Evolutionary conservation across 495 filamentous ascomycete genomes (phyloP), one percentile per base, ranked within the genome.

Genomic region (Annulohypoxylon maeteangense): DNA sequence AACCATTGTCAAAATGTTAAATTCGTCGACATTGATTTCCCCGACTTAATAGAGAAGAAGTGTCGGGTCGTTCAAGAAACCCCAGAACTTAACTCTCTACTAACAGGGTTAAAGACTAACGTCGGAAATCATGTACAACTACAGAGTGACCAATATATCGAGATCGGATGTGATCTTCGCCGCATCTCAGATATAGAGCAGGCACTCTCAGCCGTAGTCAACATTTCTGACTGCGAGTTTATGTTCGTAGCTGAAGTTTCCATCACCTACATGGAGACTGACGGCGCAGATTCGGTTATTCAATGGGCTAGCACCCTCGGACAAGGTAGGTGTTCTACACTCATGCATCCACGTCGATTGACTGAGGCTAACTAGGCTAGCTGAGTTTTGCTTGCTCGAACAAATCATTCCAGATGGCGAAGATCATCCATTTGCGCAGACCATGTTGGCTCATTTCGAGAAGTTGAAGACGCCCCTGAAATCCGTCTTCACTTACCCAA

Each of bases 21-120:
- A 34, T 97, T 97, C 70, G 84, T 97, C 45, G 94, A 98, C 77
- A 89, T 97, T 34, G 95, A 97, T 76, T 97, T 94, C 74, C 88
- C 89, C 31, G 88, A 92, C 57, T 80, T 97, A 51, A 95, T 97
- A 75, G 71, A 82, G 32, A 89, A 87, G 74, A 98, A 97, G 81
- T 84, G 87, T 65, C 79, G 83, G 16, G 85, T 90, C 12, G 90
- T 97, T 32, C 68, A 83, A 32, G 77, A 83, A 29, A 91, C 88
- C 1, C 78, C 84, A 8, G 86, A 89, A 67, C 83, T 96, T 20
- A 79, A 80, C 58, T 82, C 84, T 68, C 73, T 87, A 7, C 68
- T 82, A 70, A 87, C 73, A 53, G 80, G 80, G 54, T 65, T 80
- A 14, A 80, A 87, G 25, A 74, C 82, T 1, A 80, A 79, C 25